Evolutionary conservation across 305 asterid species (phyloP).

Genomic region (Fraxinus albicans): DNA sequence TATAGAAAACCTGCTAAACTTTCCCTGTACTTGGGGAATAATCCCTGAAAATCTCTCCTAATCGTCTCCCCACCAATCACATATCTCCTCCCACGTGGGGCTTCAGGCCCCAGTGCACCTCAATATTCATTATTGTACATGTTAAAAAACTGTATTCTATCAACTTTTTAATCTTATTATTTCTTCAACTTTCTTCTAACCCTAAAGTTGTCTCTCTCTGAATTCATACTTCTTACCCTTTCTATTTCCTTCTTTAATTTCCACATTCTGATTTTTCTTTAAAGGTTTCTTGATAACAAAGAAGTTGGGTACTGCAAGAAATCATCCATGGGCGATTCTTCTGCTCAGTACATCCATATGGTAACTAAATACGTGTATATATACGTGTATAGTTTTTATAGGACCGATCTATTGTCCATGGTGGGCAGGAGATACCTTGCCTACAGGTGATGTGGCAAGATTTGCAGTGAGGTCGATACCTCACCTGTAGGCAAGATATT

Average conservation of each 20-base stretch:
- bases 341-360: slow-evolving; percentile 70
- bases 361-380: slow-evolving; percentile 26
- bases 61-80: slow-evolving; percentile 69
- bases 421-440: too few species aligned
- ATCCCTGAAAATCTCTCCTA: slow-evolving; percentile 35
- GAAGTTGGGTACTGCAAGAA: not conserved
- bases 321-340: slow-evolving; percentile 55
- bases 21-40: too few species aligned
- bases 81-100: slow-evolving; percentile 62
- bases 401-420: too few species aligned
- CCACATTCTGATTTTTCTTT: not conserved
- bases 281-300: not conserved
- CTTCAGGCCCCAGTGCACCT: slow-evolving; percentile 28
- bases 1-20: too few species aligned
- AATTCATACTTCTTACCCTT: slow-evolving; percentile 1
- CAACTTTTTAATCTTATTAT: not conserved
- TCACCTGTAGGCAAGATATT: too few species aligned
- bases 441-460: too few species aligned
- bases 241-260: not conserved
- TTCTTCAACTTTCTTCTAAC: not conserved
- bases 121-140: not conserved
- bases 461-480: too few species aligned
- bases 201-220: not conserved
- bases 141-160: not conserved
- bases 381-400: too few species aligned